Evolutionary conservation across 805 yeast species (phyloP), one percentile per base, ranked within the genome.

Genomic region (Suhomyces pyralidae): DNA sequence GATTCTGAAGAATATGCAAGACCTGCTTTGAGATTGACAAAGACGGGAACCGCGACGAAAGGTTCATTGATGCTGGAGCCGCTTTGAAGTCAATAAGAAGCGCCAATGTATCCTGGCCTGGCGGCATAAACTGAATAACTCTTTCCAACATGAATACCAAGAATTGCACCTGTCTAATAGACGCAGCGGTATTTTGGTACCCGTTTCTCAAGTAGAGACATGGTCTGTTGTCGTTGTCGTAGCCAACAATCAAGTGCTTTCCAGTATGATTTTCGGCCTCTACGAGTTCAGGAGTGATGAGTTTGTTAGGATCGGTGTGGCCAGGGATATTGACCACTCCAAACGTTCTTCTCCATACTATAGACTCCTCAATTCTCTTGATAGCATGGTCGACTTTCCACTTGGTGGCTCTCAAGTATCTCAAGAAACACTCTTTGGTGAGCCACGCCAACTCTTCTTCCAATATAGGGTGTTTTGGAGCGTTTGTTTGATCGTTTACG

Each of bases 21-120:
- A 79, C 74, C 51, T 80, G 81, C 55, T 76, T 77, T 20, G 82
- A 78, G 50, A 77, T 76, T 32, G 80, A 70, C 25, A 77, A 61
- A 2, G 83, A 82, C 3, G 83, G 85, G 57, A 69, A 77, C 63
- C 66, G 79, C 9, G 78, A 58, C 6, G 73, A 69, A 22, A 71
- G 63, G 15, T 68, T 73, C 65, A 71, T 59, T 38, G 63, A 67
- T 3, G 74, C 78, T 51, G 89, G 87, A 54, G 90, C 84, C 17
- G 88, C 85, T 69, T 93, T 90, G 72, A 94, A 93, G 70, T 94
- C 99, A 58, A 94, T 93, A 57, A 96, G 76, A 50, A 94, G 73
- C 1, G 98, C 97, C 50, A 94, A 75, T 10, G 96, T 86, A 65
- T 93, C 99, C 71, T 94, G 99, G 20, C 98, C 98, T 0, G 90